Base-by-base conservation (phyloP, 1,284 basidiomycete genomes). In the Ceratobasidium sp. region DNA sequence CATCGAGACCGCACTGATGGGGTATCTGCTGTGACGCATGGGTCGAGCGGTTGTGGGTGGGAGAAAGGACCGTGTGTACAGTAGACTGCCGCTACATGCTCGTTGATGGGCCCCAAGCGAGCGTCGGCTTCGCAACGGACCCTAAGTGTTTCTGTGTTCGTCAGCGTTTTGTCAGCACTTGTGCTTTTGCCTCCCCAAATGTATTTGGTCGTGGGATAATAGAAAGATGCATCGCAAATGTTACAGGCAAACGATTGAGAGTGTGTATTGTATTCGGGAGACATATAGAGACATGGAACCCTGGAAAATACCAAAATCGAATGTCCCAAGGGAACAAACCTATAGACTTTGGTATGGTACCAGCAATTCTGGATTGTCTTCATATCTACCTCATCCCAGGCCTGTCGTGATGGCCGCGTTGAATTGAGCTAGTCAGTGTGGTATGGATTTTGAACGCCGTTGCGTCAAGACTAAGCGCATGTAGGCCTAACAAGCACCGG, bases 281-380 rank as follows among this genome's bases (percentile, higher is more conserved):
- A 39, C 34, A 57, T 21, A 57, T 16, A 57, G 14, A 39, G 55
- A 34, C 10, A 57, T 28, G 34, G 16, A n/a, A 57, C 32, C 32
- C 34, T 34, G 16, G 18, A 57, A 28, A 34, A 39, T 32, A 16
- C 21, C 6, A 34, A 18, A 57, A 57, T 21, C 30, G 55, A 32
- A 34, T 28, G 26, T 32, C 21, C 14, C 14, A 39, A 39, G 36
- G 36, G 36, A 39, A n/a, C 6, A 39, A 39, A 39, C 36, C 36
- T 39, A 32, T 5, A 18, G 34, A 80, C 80, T n/a, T 65, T 41
- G n/a, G 76, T 77, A 61, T 81, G 79, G 23, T 73, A 55, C 81
- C 80, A 82, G 75, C 81, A 82, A 73, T 81, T 77, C 28, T 45
- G 12, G 59, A 82, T 80, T 28, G 80, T 83, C 9, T 65, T 52